Base-by-base conservation (phyloP, 1,139 yeast species). In the Geotrichum candidum region DNA sequence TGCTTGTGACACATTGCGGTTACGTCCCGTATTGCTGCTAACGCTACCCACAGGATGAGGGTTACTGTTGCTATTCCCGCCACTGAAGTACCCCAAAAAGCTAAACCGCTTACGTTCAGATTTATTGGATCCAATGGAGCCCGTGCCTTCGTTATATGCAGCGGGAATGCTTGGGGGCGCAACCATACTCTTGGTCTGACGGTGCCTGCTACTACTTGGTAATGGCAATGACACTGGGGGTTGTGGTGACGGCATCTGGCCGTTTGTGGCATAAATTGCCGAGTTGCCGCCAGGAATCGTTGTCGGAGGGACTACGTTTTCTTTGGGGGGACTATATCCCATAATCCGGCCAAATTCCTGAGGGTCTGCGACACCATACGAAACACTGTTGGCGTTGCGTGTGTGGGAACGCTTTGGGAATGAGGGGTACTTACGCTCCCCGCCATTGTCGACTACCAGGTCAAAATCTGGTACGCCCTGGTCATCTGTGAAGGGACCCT, bases 331-430 rank as follows among this genome's bases (percentile, higher is more conserved):
- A 22, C 61, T 53, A 29, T 38, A 48, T 13, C 73, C 73, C 55
- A 70, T 65, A 51, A 70, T 58, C 64, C 67, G 68, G 59, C 73
- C 66, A 56, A 70, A 68, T 29, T 68, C 61, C 58, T 65, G 45
- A 6, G 15, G 65, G 61, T 69, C 72, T 9, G 71, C 72, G 9
- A 71, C 70, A 56, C 57, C 57, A 48, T 69, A 71, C 1, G 74
- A 71, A 29, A 71, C 69, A 54, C 70, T 66, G 41, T 70, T 67
- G 23, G 71, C 68, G 15, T 38, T 38, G 10, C 35, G 27, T 3
- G 41, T 15, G 33, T 55, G 57, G 23, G 52, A 48, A 1, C 57
- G 57, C 35, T 58, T 58, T 27, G 61, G 59, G 31, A 38, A 57
- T 25, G 59, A 57, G 11, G 59, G 59, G 52, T 58, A 58, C 45